Evolutionary conservation across 2,329 filamentous ascomycete genomes (phyloP), one percentile per base, ranked within the genome.

Genomic region (Paracamarosporium sp.): DNA sequence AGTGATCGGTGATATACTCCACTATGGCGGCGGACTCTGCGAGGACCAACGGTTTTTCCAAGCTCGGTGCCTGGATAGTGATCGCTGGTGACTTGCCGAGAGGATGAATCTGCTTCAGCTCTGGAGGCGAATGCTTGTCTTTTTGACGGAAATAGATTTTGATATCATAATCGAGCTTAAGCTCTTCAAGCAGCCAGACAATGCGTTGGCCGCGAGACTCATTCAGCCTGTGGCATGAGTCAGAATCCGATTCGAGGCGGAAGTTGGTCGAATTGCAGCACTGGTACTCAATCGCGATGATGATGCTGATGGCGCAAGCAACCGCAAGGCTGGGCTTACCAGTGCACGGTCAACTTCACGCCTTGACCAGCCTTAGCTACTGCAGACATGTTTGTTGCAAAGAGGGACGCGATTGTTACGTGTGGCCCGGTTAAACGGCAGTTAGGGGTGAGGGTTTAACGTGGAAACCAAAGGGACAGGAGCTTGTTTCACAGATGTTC

Each of bases 31-130:
- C 92, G 43, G 90, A 94, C 79, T 98, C 94, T 9, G 92, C 91
- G 45, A 97, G 79, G 0, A 94, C 85, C 30, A 87, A 62, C 1
- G 84, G 84, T 59, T 83, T 77, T 2, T 76, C 67, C 12, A 69
- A 76, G 0, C 73, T 76, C 1, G 82, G 76, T 1, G 78, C 75
- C 60, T 86, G 80, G 66, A 97, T 81, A 8, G 85, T 86, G 63
- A 98, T 80, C 40, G 94, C 80, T 0, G 94, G 94, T 1, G 92
- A 93, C 75, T 97, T 97, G 60, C 94, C 94, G 4, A 97, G 83
- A 0, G 92, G 90, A 70, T 97, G 92, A 35, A 96, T 79, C 62
- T 91, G 83, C 70, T 90, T 88, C 44, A 97, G 84, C 68, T 91
- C 89, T 0, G 86, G 81, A 3, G 92, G 91, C 1, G 93, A 93